Percentiles rank a stretch among this genome's conserved stretches.
Conservation (phyloP, 768 basidiomycete species). For the Hemileccinum rubropunctum region DNA sequence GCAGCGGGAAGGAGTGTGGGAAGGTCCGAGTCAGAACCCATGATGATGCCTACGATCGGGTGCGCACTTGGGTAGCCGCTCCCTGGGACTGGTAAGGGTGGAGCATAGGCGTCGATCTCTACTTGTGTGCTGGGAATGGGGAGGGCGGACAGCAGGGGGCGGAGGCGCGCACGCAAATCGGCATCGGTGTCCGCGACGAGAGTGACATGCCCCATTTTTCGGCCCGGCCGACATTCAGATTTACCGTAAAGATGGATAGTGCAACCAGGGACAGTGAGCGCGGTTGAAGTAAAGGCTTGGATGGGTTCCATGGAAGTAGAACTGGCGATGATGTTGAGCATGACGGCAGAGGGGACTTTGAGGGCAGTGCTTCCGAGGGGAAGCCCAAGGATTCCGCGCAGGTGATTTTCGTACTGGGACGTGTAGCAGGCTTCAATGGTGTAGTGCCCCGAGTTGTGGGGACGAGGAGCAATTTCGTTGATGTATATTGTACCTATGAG, state of each 20-base stretch:
- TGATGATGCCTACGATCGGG: slow-evolving; percentile 90
- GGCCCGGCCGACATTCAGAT: slow-evolving; percentile 77
- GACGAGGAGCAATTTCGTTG: slow-evolving; percentile 98
- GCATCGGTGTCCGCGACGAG: slow-evolving; percentile 82
- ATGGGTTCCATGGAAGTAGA: slow-evolving; percentile 67
- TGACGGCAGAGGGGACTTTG: slow-evolving; percentile 81
- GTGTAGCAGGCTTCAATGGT: slow-evolving; percentile 97
- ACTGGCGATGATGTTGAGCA: slow-evolving; percentile 94
- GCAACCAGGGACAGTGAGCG: slow-evolving; percentile 71
- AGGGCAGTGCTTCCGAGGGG: slow-evolving; percentile 87
- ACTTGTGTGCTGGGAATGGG: slow-evolving; percentile 38
- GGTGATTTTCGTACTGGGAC: slow-evolving; percentile 97
- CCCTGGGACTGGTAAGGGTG: slow-evolving; percentile 41
- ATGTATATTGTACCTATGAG: slow-evolving; percentile 68
- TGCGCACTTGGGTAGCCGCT: slow-evolving; percentile 57
- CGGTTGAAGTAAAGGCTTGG: slow-evolving; percentile 48
- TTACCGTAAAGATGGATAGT: slow-evolving; percentile 95
- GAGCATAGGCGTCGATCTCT: slow-evolving; percentile 55
- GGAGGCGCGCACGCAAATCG: slow-evolving; percentile 61
- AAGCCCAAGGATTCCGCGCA: slow-evolving; percentile 87
- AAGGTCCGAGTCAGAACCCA: slow-evolving; percentile 99
- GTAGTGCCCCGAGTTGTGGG: slow-evolving; percentile 98
- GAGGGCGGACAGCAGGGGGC: slow-evolving; percentile 66
- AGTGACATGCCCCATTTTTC: slow-evolving; percentile 99
- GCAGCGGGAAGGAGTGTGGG: slow-evolving; percentile 90